Base-by-base conservation (phyloP, 805 yeast species). In the Saccharomycopsis selenospora region DNA sequence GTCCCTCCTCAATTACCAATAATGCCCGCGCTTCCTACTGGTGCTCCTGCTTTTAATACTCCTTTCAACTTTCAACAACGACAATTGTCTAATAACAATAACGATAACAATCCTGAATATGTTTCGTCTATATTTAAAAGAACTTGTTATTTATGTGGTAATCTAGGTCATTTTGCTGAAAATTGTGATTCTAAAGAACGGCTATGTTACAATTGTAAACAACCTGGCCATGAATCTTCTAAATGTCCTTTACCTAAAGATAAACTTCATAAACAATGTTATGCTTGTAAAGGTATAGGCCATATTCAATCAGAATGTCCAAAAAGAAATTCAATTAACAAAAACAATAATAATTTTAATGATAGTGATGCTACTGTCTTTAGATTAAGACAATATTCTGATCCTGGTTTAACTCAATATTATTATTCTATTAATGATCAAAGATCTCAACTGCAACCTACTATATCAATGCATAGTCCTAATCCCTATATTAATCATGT, bases 301-400 rank as follows among this genome's bases (percentile, higher is more conserved):
- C 66, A 63, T 42, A 54, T 63, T 20, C 65, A 61, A 40, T 51
- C 61, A 1, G 57, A 60, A 4, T 63, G 66, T 43, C 62, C 61
- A 14, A 18, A 43, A 43, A 41, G 42, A 43, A 43, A 33, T 14
- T 14, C 4, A 17, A 4, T 5, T 7, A 20, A 33, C 18, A 5
- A 10, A 5, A 33, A 14, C 38, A 4, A 33, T 4, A 10, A 33
- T 7, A 14, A 20, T 10, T 7, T 5, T 14, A 33, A 10, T 10
- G 38, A 33, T 33, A 7, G n/a, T n/a, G n/a, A n/a, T n/a, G n/a
- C n/a, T n/a, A n/a, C n/a, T n/a, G n/a, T n/a, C n/a, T n/a, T 7
- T 5, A 33, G 10, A 33, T 10, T 20, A 6, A 33, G 38, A 33
- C 38, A 33, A 14, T 33, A 33, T 10, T 33, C 38, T 5, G 38